Evolutionary conservation across 805 yeast species (phyloP).

Genomic region (Starmerella bombi): DNA sequence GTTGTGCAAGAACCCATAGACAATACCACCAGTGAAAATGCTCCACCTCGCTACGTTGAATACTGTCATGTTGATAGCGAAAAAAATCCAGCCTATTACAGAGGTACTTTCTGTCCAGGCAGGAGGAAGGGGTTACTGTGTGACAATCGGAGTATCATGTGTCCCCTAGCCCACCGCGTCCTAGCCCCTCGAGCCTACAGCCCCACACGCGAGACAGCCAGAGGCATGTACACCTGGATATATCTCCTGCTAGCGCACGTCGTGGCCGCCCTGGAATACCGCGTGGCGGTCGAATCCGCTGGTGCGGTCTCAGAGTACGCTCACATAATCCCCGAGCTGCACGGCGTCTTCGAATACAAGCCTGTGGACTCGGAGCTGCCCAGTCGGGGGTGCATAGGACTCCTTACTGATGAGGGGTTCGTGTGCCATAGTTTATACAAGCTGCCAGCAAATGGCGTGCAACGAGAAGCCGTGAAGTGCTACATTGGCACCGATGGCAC

Average conservation of each 20-base stretch:
- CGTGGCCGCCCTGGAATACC: background rate
- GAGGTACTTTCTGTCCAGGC: too few relatives aligned
- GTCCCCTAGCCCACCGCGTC: too few relatives aligned
- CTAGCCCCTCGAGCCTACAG: too few relatives aligned
- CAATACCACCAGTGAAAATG: conserved; percentile 74
- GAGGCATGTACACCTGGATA: background rate
- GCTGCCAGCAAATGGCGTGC: background rate
- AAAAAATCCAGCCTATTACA: conserved; percentile 9
- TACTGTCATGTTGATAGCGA: conserved; percentile 17
- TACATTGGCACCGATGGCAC: conserved; percentile 4
- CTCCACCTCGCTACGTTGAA: conserved; percentile 62
- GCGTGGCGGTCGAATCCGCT: background rate
- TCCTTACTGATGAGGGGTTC: conserved; percentile 4
- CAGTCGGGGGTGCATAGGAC: conserved; percentile 13
- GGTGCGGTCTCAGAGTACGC: too few relatives aligned
- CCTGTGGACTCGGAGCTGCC: conserved; percentile 1
- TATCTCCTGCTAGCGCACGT: background rate
- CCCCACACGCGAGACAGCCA: too few relatives aligned
- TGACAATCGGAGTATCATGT: too few relatives aligned
- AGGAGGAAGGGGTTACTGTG: background rate
- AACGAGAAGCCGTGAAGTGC: conserved; percentile 3
- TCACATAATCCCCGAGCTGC: background rate
- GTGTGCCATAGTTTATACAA: conserved; percentile 9
- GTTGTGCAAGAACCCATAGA: conserved; percentile 82
- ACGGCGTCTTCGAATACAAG: background rate